Conservation (phyloP, 1,139 yeast species). For the Diutina siamensis region DNA sequence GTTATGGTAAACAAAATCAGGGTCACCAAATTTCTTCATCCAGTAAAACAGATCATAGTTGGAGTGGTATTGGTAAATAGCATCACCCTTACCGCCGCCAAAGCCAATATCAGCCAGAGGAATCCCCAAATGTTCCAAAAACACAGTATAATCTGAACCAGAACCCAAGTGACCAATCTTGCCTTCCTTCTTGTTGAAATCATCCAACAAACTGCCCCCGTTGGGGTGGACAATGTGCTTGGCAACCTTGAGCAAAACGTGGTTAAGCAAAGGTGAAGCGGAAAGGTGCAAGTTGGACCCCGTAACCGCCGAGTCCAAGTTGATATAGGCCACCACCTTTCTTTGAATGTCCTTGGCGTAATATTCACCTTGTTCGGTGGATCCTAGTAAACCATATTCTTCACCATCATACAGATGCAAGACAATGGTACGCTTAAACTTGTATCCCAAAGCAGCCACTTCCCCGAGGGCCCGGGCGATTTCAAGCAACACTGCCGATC, state of each 20-base stretch:
- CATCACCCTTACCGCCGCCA: constrained; percentile 19
- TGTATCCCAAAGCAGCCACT: constrained; percentile 44
- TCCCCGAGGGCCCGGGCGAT: constrained; percentile 43
- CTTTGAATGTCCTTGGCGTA: constrained; percentile 26
- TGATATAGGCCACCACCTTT: constrained; percentile 33
- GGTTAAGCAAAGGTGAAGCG: constrained; percentile 41
- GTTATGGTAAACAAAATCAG: constrained; percentile 44
- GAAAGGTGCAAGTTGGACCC: constrained; percentile 23
- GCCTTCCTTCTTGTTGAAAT: constrained; percentile 33
- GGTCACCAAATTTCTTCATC: constrained; percentile 52
- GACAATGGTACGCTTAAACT: constrained; percentile 47
- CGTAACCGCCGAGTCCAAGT: constrained; percentile 28
- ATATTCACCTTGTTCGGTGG: constrained; percentile 61
- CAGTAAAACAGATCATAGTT: constrained; percentile 58
- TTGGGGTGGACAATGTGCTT: constrained; percentile 38
- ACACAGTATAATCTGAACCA: constrained; percentile 55
- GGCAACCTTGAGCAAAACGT: constrained; percentile 27
- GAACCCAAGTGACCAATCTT: constrained; percentile 27
- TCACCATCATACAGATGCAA: constrained; percentile 71
- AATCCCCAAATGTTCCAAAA: constrained; percentile 54
- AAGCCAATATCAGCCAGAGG: constrained; percentile 54
- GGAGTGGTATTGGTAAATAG: constrained; percentile 60
- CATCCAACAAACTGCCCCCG: constrained; percentile 41
- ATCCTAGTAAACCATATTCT: constrained; percentile 56
- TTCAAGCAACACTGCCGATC: constrained; percentile 49